A percentile compares a stretch with the other conserved stretches of the same genome.
These are phyloP conservation scores for Crepidotus variabilis DNA, from an alignment of 768 basidiomycete genomes.

Conservation along the genomic window DNA sequence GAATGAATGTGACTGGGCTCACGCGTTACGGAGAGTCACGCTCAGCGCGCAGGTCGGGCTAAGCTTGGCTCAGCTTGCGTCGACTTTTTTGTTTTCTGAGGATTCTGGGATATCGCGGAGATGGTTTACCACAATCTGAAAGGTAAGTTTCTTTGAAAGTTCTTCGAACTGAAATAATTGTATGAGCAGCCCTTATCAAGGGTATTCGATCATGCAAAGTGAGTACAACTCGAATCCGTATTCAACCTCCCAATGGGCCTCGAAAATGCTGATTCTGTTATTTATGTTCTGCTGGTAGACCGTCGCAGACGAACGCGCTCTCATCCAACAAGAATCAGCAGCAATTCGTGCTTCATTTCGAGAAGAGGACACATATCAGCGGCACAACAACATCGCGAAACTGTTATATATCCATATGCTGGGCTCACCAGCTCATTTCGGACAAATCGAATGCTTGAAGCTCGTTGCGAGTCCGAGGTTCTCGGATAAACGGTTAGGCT, in stretches of 20 bases:
- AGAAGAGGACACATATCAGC: conserved; percentile 92
- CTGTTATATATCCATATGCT: conserved; percentile 99
- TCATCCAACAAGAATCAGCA: conserved; percentile 96
- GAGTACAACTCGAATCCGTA: conserved; percentile 2
- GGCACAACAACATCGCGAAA: conserved; percentile 97
- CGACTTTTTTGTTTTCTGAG: too few species aligned
- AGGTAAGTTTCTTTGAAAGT: conserved; percentile 38
- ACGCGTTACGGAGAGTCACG: too few species aligned
- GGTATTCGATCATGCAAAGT: conserved; percentile 98
- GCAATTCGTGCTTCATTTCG: conserved; percentile 96
- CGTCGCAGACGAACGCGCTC: conserved; percentile 94
- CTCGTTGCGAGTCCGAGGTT: conserved; percentile 94
- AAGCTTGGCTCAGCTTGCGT: too few species aligned
- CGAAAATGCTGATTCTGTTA: conserved; percentile 8
- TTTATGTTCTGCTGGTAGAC: conserved; percentile 52
- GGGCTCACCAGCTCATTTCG: conserved; percentile 97
- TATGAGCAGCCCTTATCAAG: conserved; percentile 83
- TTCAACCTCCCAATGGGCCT: conserved; percentile 13
- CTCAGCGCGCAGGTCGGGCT: too few species aligned
- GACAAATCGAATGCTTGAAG: conserved; percentile 96
- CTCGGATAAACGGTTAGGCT: conserved; percentile 93
- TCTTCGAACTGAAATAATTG: conserved; percentile 20
- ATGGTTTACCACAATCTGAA: conserved; percentile 90
- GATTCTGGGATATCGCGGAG: not conserved
- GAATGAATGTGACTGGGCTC: too few species aligned